A percentile compares a stretch with the other conserved stretches of the same genome.
Evolutionary conservation across 2,329 filamentous ascomycete genomes (phyloP).

Genomic region (Drechmeria coniospora): DNA sequence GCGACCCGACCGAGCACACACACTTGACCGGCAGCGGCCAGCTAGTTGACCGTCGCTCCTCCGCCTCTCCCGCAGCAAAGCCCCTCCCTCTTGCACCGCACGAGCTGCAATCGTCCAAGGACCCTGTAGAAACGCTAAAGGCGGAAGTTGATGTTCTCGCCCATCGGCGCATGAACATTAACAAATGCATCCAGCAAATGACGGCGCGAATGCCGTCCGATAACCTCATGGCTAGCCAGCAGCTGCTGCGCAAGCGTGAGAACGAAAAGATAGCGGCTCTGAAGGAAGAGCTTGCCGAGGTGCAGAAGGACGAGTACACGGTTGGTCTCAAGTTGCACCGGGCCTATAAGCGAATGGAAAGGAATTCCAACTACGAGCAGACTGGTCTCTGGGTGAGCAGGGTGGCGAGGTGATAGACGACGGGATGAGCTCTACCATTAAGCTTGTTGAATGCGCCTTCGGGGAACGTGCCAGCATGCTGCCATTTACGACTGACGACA

Average conservation of each 20-base stretch:
- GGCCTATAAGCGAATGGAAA: conserved; percentile 60
- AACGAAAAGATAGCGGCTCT: conserved; percentile 53
- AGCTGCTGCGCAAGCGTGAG: conserved; percentile 43
- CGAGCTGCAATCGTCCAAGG: conserved; percentile 38
- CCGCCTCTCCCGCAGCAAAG: conserved; percentile 33
- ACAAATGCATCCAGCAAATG: conserved; percentile 59
- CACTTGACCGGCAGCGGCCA: conserved; percentile 3
- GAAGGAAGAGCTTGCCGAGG: conserved; percentile 51
- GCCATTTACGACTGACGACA: too few species aligned
- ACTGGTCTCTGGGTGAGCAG: conserved; percentile 65
- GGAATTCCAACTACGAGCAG: conserved; percentile 47
- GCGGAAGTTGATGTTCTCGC: conserved; percentile 48
- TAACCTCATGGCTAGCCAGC: conserved; percentile 49
- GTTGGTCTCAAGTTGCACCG: conserved; percentile 59
- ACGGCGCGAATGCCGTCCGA: conserved; percentile 63
- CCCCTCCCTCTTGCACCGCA: conserved; percentile 45
- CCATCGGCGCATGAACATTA: conserved; percentile 56
- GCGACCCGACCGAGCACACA: background rate
- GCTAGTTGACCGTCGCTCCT: conserved; percentile 10
- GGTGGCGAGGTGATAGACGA: conserved; percentile 52
- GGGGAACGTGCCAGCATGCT: too few species aligned
- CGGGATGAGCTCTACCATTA: too few species aligned
- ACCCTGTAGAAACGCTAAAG: conserved; percentile 52
- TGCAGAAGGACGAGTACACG: conserved; percentile 64
- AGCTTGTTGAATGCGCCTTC: too few species aligned